Conservation (phyloP, 2,329 filamentous ascomycete species). For the Xylaria sp. region DNA sequence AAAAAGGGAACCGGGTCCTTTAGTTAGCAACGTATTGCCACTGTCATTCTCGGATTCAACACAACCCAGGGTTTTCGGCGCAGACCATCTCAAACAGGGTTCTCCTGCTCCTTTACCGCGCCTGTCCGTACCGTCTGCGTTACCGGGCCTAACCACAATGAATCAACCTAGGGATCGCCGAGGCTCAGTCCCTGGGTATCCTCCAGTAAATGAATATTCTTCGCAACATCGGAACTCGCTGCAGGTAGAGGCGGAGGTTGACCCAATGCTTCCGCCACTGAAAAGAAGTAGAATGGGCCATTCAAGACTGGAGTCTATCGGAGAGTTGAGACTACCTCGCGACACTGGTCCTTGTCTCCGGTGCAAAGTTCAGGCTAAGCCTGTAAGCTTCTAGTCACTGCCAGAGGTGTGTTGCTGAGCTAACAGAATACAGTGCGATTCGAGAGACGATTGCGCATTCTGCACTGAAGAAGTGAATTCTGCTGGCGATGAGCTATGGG, state of each 20-base stretch:
- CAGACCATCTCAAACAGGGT: conserved; percentile 51
- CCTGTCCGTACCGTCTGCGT: conserved; percentile 49
- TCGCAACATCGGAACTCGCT: conserved; percentile 53
- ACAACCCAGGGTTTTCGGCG: conserved; percentile 47
- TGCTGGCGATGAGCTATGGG: conserved; percentile 60
- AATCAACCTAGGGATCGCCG: conserved; percentile 54
- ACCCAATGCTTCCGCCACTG: conserved; percentile 65
- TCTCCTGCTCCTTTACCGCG: conserved; percentile 57
- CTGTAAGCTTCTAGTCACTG: conserved; percentile 53
- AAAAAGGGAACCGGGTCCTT: conserved; percentile 60
- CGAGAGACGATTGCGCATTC: conserved; percentile 60
- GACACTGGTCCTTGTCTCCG: conserved; percentile 62
- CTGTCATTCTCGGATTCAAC: conserved; percentile 52
- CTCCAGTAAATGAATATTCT: conserved; percentile 55
- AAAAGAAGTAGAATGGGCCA: conserved; percentile 65
- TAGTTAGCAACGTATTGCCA: conserved; percentile 53
- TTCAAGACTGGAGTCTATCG: conserved; percentile 66
- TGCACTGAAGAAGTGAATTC: conserved; percentile 56
- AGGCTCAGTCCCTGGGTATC: conserved; percentile 53
- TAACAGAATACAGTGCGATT: conserved; percentile 60
- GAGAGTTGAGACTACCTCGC: conserved; percentile 63
- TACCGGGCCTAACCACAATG: conserved; percentile 52
- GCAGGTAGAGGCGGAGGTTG: conserved; percentile 60
- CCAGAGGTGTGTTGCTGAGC: conserved; percentile 22
- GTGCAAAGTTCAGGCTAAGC: conserved; percentile 60